Percentiles rank a stretch among this genome's conserved stretches.
Conservation (phyloP, 1,139 yeast genomes). For the Kluyveromyces sp. region DNA sequence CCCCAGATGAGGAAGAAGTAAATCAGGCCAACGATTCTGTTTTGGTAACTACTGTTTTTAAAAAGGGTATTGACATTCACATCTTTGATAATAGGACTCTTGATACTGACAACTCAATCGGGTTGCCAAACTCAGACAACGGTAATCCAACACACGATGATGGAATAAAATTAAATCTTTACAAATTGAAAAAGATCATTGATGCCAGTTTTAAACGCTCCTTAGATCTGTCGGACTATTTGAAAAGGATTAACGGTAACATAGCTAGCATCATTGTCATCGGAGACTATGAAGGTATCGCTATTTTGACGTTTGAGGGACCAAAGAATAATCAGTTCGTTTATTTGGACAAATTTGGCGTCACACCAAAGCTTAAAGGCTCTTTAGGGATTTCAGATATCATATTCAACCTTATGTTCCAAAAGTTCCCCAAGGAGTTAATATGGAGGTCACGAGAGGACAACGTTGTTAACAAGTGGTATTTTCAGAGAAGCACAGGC, state of each 20-base stretch:
- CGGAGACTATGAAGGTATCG: conserved; percentile 95
- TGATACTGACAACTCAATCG: conserved; percentile 21
- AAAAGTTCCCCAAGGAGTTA: conserved; percentile 63
- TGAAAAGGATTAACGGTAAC: conserved; percentile 53
- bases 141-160: not conserved
- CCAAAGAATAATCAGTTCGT: conserved; percentile 36
- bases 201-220: conserved; percentile 73
- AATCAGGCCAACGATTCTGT: conserved; percentile 22
- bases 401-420: conserved; percentile 70
- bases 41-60: conserved; percentile 63
- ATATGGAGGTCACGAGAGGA: conserved; percentile 82
- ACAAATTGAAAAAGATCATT: conserved; percentile 51
- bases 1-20: conserved; percentile 14
- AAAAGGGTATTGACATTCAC: conserved; percentile 66
- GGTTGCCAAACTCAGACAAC: conserved; percentile 17
- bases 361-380: conserved; percentile 75
- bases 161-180: conserved; percentile 42
- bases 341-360: conserved; percentile 90
- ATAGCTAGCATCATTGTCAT: conserved; percentile 76
- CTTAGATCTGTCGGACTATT: conserved; percentile 58
- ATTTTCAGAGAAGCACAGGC: conserved; percentile 84
- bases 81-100: conserved; percentile 36
- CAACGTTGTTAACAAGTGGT: conserved; percentile 96
- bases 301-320: conserved; percentile 77
- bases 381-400: conserved; percentile 91